phyloP scores from a whole-genome alignment of 1,284 basidiomycete genomes.

The Sanghuangporus sanghuang region DNA sequence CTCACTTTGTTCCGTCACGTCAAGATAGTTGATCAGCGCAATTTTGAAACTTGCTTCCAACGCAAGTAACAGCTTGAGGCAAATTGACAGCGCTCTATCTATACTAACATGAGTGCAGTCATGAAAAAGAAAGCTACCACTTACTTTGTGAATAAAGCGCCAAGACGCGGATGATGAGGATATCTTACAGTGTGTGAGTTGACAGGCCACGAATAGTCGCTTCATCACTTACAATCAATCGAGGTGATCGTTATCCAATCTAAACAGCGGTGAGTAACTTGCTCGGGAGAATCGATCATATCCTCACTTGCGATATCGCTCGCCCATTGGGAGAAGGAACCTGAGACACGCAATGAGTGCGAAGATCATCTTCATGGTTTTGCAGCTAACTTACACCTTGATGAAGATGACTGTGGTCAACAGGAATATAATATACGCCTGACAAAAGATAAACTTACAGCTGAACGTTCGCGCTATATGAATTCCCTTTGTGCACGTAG shows the following conservation, averaged over 20 bases:
- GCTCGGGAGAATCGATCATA: not conserved
- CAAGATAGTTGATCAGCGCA: not conserved
- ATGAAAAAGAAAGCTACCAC: not conserved
- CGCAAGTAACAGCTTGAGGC: not conserved
- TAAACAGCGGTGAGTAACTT: not conserved
- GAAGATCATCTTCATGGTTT: not conserved
- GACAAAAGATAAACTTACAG: not conserved
- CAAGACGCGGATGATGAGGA: conserved; percentile 3
- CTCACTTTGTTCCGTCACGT: not conserved
- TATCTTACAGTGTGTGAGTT: not conserved
- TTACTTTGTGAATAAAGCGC: conserved; percentile 1
- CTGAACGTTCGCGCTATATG: not conserved
- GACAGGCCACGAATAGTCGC: not conserved
- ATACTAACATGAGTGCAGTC: not conserved
- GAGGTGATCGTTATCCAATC: not conserved
- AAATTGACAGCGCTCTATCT: not conserved
- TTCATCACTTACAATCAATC: not conserved
- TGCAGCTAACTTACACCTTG: not conserved
- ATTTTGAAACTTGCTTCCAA: too few relatives aligned
- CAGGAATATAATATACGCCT: not conserved
- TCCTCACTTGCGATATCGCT: not conserved
- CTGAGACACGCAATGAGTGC: not conserved
- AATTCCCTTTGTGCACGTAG: not conserved
- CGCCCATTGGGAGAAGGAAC: not conserved
- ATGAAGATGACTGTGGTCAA: not conserved